A percentile compares a stretch with the other conserved stretches of the same genome.
Evolutionary conservation across 192 early-diverging fungal genomes (phyloP).

Genomic region (Backusella parvicylindrica): DNA sequence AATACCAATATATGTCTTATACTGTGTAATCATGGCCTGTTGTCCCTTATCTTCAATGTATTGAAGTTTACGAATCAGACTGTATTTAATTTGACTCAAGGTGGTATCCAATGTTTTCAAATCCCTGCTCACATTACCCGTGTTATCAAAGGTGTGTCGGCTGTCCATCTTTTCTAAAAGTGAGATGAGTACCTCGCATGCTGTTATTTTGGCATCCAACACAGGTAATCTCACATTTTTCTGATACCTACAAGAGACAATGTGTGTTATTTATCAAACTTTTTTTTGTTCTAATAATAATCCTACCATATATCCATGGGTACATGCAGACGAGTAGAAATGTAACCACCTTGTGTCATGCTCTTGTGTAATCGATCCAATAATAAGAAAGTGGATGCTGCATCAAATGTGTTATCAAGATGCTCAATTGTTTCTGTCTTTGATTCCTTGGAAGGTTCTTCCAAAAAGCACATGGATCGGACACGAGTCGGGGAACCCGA

Average conservation of each 20-base stretch:
- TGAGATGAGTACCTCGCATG: conserved; percentile 1
- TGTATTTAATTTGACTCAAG: conserved; percentile 8
- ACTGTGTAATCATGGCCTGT: background rate
- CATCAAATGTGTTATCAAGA: background rate
- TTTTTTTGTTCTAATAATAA: no score
- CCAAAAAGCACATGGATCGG: background rate
- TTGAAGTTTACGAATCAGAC: background rate
- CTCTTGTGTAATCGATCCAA: conserved; percentile 1
- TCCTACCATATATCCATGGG: conserved; percentile 10
- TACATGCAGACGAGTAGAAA: background rate
- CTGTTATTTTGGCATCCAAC: background rate
- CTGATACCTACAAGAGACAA: background rate
- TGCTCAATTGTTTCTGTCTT: background rate
- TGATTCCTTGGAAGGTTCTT: background rate
- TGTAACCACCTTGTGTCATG: conserved; percentile 5
- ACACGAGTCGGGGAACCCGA: background rate
- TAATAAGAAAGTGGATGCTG: background rate
- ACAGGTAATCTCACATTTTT: conserved; percentile 7
- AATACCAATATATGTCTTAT: background rate
- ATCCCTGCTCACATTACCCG: background rate
- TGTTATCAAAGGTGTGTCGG: background rate
- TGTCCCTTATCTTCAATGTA: background rate
- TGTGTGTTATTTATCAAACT: background rate
- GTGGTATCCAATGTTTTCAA: background rate
- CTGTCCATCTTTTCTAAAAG: conserved; percentile 2